Evolutionary conservation across 306 rosid genomes (phyloP), one percentile per base, ranked within the genome.

Genomic region (Sicyos baderoa): DNA sequence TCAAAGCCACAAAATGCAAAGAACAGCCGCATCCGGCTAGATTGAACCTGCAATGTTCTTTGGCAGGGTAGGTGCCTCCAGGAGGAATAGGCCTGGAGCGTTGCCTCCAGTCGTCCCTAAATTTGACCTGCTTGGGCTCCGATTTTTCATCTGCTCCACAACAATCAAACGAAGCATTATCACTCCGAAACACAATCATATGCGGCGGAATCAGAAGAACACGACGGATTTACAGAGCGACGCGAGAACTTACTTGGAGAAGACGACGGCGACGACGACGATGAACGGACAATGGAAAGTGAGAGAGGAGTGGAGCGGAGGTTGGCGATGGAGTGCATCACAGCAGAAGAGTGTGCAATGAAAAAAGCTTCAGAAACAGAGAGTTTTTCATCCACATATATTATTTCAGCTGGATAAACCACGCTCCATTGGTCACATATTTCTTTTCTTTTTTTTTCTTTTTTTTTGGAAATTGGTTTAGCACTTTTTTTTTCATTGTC

Each of bases 21-120:
- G 18, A 49, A 27, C 1, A 5, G 10, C 27, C 16, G 3, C 25
- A 49, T 47, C 18, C 47, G 13, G 9, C 0, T 1, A 0, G 23
- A 16, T 11, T 2, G 18, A 61, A 92, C 97, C 97, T 92, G 95
- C 98, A 93, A 47, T 89, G 91, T 72, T 93, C 96, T 78, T 89
- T 93, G 16, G 98, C 98, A 0, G 98, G 98, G 75, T 93, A 88
- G 51, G 88, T 89, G 35, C 95, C 95, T 76, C 97, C 98, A 12
- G 91, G 91, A 58, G 94, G 91, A 25, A 93, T 88, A 52, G 98
- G 91, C 64, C 76, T 87, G 71, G 98, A 89, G 73, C 82, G 88
- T 50, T 79, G 82, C 84, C 98, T 83, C 98, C 98, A 89, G 53
- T 92, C 95, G 4, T 85, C 87, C 76, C 87, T 87, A 71, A 86